Base-by-base conservation (phyloP, 352 stramenopile genomes). In the Pythium aphanidermatum region DNA sequence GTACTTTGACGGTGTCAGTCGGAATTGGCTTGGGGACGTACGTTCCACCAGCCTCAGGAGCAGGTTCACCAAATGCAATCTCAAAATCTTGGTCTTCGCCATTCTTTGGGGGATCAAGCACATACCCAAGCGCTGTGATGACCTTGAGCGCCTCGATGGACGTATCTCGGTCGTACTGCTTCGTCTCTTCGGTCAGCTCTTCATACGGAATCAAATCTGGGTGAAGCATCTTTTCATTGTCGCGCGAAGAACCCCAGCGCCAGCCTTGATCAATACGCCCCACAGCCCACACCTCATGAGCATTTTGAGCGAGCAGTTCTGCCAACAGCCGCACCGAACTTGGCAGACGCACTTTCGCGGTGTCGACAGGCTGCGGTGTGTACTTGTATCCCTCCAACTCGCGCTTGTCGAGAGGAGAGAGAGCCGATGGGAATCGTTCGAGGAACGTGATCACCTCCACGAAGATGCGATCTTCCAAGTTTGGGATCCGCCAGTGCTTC, bases 361-460 rank as follows among this genome's bases (percentile, higher is more conserved):
- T 87, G 39, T 90, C 67, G 3, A 83, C 50, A 1, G 74, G 78
- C 39, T 81, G 62, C 0, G 78, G 78, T 14, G 62, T 75, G 64
- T 90, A 87, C 60, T 87, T 90, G 67, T 86, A 86, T 0, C 77
- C 74, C 50, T 84, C 70, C n/a, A 86, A 37, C 44, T 87, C 78
- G n/a, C 78, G 74, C 37, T 87, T 84, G 46, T 90, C 78, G 19
- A 87, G 65, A 14, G 70, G 73, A 13, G 69, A 69, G 11, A 87
- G 34, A 8, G 73, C 74, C 13, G 74, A 83, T 37, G 70, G 70
- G 46, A 87, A 90, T 7, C 78, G 78, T 50, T 87, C 78, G 3
- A 90, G 38, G 34, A 90, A 87, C 14, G 70, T 73, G 40, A 90
- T 87, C 32, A 85, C 78, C 39, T 90, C 74, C 26, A 62, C 46